A percentile compares a stretch with the other conserved stretches of the same genome.
phyloP scores from a whole-genome alignment of 2,329 filamentous ascomycete genomes.

The Ophiosphaerella narmari region DNA sequence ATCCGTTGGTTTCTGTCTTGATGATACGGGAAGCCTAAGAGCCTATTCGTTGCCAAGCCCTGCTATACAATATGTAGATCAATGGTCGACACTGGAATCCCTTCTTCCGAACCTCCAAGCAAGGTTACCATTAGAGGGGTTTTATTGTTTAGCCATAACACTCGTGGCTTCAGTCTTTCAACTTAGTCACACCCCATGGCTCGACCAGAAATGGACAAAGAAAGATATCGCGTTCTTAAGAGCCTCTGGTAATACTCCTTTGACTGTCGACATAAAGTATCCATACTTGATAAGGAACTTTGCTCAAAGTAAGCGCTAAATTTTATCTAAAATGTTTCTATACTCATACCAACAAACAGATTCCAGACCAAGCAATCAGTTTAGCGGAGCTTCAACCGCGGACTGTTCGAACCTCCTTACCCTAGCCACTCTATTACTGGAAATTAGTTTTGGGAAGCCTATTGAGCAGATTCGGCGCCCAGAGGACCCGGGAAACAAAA shows the following conservation, averaged over 20 bases:
- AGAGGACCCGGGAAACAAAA: neutral
- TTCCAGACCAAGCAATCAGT: neutral
- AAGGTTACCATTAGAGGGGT: neutral
- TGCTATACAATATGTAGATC: neutral
- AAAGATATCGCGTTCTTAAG: neutral
- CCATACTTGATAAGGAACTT: neutral
- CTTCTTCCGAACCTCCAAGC: neutral
- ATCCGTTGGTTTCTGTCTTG: neutral
- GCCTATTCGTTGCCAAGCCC: neutral
- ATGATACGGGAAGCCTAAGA: neutral
- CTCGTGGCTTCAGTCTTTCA: neutral
- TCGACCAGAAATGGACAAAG: neutral
- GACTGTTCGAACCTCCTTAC: neutral
- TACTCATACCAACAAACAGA: neutral
- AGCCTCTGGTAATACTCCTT: neutral
- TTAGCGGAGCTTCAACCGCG: neutral
- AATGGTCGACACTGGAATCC: neutral
- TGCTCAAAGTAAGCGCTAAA: neutral
- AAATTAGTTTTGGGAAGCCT: neutral
- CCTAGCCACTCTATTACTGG: neutral
- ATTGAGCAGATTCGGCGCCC: neutral
- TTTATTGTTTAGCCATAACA: neutral
- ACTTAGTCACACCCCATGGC: slow-evolving; percentile 1
- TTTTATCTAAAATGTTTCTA: neutral
- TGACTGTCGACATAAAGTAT: neutral